Base-by-base conservation (phyloP, 2,329 filamentous ascomycete genomes). In the Penicillium sp. region DNA sequence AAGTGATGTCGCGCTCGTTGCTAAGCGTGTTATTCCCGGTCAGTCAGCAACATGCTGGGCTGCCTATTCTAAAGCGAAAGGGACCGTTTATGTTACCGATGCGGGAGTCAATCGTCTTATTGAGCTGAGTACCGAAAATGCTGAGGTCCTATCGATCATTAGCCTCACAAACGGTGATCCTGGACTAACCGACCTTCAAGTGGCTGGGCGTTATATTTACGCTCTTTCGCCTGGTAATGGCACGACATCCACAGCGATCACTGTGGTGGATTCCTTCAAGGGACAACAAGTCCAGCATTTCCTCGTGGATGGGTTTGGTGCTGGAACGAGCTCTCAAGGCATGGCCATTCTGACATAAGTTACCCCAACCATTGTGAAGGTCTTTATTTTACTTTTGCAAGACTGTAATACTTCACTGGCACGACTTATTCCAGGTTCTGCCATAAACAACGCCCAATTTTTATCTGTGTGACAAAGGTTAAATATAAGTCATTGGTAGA, bases 11-110 rank as follows among this genome's bases (percentile, higher is more conserved):
- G 66, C 69, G 0, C 64, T 77, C 0, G 67, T 71, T 35, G 71
- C 69, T n/a, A 73, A 68, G 47, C 70, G 72, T n/a, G 61, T 64
- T 1, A 70, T 87, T 12, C 69, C 71, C 0, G 79, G 74, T 38
- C 84, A 87, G 63, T 66, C 59, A 6, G 81, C 81, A 1, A 84
- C 81, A 0, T 87, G 83, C 67, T 87, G 84, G 84, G 76, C 72
- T 0, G 73, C 81, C 1, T 71, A 84, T 42, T 81, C 80, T 0
- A 57, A 69, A 0, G 66, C 69, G 0, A 82, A 80, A 0, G 68
- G 73, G 7, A 81, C 76, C 0, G 81, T 79, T 0, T 88, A 83
- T 57, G 81, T 87, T 3, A 81, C 83, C 0, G 84, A 87, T 60
- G 81, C 80, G 0, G 78, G 57, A 0, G 62, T 71, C 2, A 80